Evolutionary conservation across 768 basidiomycete species (phyloP).

Genomic region (Mycena floridula): DNA sequence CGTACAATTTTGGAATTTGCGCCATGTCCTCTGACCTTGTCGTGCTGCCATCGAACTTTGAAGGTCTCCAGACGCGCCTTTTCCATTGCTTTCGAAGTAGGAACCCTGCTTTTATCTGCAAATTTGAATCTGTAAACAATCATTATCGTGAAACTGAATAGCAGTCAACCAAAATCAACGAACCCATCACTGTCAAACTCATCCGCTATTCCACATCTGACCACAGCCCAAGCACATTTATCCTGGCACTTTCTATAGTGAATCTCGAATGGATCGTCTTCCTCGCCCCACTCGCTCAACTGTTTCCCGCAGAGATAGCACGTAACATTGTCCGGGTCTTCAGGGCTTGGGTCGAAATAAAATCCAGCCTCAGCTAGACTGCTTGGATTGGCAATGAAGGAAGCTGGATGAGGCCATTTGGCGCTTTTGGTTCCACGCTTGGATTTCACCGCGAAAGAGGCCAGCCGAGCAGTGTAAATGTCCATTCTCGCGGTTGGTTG

Average conservation of each 20-base stretch:
- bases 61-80: conserved; percentile 69
- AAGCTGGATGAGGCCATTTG: conserved; percentile 72
- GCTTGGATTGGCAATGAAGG: conserved; percentile 63
- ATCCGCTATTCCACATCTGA: conserved; percentile 60
- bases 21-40: conserved; percentile 50
- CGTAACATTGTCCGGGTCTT: conserved; percentile 67
- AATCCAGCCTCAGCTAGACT: conserved; percentile 87
- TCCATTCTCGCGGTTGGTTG: too few relatives aligned
- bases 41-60: conserved; percentile 63
- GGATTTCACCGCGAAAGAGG: conserved; percentile 63
- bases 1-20: conserved; percentile 68
- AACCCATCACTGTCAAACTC: conserved; percentile 52
- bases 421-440: conserved; percentile 51
- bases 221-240: conserved; percentile 74
- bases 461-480: conserved; percentile 48
- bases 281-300: conserved; percentile 77
- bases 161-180: conserved; percentile 42
- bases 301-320: conserved; percentile 85
- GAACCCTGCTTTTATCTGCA: conserved; percentile 54
- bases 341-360: conserved; percentile 66
- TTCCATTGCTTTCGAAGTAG: conserved; percentile 63
- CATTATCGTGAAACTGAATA: neutral
- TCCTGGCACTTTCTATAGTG: conserved; percentile 66
- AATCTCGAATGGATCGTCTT: conserved; percentile 83
- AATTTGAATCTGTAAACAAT: conserved; percentile 56